Base-by-base conservation (phyloP, 176 grass and related monocot genomes). In the Hordeum marinum region DNA sequence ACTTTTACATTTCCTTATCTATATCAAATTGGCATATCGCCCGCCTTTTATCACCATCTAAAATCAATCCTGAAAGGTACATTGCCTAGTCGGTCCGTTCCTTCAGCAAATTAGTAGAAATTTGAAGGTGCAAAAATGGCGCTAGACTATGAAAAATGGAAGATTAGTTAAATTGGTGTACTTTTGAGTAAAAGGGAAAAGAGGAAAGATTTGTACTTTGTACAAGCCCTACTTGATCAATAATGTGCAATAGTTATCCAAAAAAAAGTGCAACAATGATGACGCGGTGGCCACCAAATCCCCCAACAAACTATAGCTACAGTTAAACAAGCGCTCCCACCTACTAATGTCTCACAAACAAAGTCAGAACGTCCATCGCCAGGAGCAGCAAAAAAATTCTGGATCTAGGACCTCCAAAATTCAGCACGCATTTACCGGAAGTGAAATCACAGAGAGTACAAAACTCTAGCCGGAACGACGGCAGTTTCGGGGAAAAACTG, bases 281-380 rank as follows among this genome's bases (percentile, higher is more conserved):
- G 62, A 72, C 37, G 3, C 72, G 9, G 23, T 63, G 8, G 50
- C 46, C 63, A 83, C 77, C 84, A 77, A 68, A 76, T 68, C 41
- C 31, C 59, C 20, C 81, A 67, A 79, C 58, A 40, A 80, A 73
- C 55, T 75, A 75, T 55, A 84, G 54, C 64, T 35, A 80, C 76
- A 11, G 75, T 80, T 89, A 84, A 89, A 35, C 75, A 80, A 87
- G 63, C 9, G 46, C 63, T 3, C 45, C 39, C 62, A 21, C 39
- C 70, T 25, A 45, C 70, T 13, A 46, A 76, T 82, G 24, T 36
- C 72, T 81, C 77, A 80, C 8, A 74, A 85, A 75, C 42, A 14
- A 90, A 85, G 91, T 89, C 77, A 87, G 87, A 92, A 74, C 18
- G 76, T 29, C 26, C 50, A 71, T 65, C 8, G 42, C 69, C 88